These are phyloP conservation scores for Alloteropsis semialata DNA, from an alignment of 176 grass and related monocot species.

Conservation along the genomic window DNA sequence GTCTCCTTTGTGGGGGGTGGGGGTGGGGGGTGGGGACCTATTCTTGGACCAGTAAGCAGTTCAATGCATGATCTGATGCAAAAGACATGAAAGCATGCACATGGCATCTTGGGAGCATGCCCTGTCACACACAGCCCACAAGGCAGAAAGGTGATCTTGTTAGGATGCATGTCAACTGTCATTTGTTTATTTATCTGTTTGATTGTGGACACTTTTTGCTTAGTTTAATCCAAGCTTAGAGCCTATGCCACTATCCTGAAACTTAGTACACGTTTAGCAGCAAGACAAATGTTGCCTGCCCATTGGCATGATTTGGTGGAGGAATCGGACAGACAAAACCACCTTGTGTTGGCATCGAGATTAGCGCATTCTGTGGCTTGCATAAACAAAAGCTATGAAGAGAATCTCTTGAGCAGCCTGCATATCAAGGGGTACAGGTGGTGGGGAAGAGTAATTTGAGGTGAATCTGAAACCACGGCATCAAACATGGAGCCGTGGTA, in stretches of 20 bases:
- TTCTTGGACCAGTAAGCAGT: slow-evolving; percentile 7
- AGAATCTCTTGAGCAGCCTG: slow-evolving; percentile 12
- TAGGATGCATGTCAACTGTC: slow-evolving; percentile 25
- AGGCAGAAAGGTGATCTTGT: slow-evolving; percentile 17
- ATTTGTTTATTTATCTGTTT: slow-evolving; percentile 22
- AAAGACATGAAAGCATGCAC: slow-evolving; percentile 23
- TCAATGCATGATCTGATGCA: slow-evolving; percentile 38
- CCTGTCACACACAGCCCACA: slow-evolving; percentile 21
- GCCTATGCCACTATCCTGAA: background rate
- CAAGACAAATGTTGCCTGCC: slow-evolving; percentile 10
- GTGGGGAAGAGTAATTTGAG: background rate
- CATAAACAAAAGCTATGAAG: background rate
- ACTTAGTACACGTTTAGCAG: slow-evolving; percentile 24
- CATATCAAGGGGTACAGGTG: background rate
- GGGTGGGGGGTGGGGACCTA: background rate
- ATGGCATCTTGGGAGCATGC: slow-evolving; percentile 19
- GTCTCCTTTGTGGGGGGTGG: background rate
- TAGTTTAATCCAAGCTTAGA: slow-evolving; percentile 22
- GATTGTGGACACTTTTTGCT: background rate
- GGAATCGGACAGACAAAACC: slow-evolving; percentile 19
- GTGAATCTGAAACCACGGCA: slow-evolving; percentile 14
- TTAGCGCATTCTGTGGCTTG: background rate
- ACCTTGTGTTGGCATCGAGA: background rate
- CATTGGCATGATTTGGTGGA: slow-evolving; percentile 5
- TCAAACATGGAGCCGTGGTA: slow-evolving; percentile 26